These are phyloP conservation scores for Pichia heedii DNA, from an alignment of 805 yeast species.

Conservation along the genomic window DNA sequence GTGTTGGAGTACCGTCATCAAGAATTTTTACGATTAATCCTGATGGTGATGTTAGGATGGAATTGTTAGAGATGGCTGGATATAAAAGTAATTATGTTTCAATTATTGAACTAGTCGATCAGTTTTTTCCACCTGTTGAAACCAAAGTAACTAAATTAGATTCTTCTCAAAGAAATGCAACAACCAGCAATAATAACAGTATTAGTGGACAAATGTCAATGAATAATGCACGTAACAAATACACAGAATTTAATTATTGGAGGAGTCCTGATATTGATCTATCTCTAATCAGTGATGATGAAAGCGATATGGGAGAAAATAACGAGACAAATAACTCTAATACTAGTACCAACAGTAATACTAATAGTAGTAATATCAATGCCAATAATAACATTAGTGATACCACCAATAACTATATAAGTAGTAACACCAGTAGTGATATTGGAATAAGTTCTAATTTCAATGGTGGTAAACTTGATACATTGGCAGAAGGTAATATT, in stretches of 20 bases:
- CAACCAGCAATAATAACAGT: not conserved
- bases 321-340: not conserved
- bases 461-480: no score
- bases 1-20: constrained; percentile 90
- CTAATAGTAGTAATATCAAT: not conserved
- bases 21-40: constrained; percentile 93
- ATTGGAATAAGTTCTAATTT: no score
- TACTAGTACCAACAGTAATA: not conserved
- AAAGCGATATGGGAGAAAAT: constrained; percentile 32
- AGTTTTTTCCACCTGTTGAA: constrained; percentile 85
- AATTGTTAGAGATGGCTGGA: constrained; percentile 87
- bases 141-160: not conserved
- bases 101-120: constrained; percentile 92
- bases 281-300: constrained; percentile 32
- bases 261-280: constrained; percentile 65
- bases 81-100: constrained; percentile 79
- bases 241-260: constrained; percentile 89
- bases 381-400: no score
- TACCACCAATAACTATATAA: no score
- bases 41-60: constrained; percentile 96
- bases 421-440: no score
- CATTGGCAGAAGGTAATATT: no score
- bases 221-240: constrained; percentile 45
- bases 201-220: constrained; percentile 2
- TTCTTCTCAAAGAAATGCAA: not conserved